Conservation (phyloP, 108 stramenopile genomes). For the Nannochloropsis oceanica region DNA sequence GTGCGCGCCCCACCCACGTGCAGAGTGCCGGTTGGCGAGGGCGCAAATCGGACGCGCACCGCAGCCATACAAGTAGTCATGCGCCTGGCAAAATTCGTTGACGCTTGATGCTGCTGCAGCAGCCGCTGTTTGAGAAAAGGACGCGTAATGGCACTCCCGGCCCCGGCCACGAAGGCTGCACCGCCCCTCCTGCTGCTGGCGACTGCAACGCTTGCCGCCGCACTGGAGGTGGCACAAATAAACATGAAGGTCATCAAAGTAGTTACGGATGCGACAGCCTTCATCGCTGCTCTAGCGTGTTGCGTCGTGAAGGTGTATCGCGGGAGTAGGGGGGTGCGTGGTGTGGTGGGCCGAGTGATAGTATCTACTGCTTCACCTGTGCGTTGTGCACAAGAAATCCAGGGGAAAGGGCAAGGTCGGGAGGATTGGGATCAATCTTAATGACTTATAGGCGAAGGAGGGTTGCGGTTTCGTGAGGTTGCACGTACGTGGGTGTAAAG, state of each 20-base stretch:
- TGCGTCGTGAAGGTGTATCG: too few species aligned
- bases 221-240: background rate
- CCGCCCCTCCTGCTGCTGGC: background rate
- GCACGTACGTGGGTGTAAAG: too few species aligned
- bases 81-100: background rate
- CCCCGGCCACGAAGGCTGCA: background rate
- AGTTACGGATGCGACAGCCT: background rate
- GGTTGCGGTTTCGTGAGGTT: too few species aligned
- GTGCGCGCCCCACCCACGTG: slow-evolving; percentile 94
- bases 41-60: slow-evolving; percentile 74
- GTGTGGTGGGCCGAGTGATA: too few species aligned
- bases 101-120: background rate
- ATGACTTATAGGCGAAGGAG: too few species aligned
- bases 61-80: slow-evolving; percentile 3
- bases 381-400: too few species aligned
- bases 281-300: background rate
- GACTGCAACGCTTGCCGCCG: background rate
- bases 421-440: too few species aligned
- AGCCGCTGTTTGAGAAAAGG: background rate
- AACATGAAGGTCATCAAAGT: background rate
- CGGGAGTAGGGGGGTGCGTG: too few species aligned
- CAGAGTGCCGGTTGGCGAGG: slow-evolving; percentile 79
- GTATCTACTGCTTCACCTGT: too few species aligned
- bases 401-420: too few species aligned
- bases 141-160: background rate